These are phyloP conservation scores for Coemansia sp. DNA, from an alignment of 192 early-diverging fungal species.

Conservation along the genomic window DNA sequence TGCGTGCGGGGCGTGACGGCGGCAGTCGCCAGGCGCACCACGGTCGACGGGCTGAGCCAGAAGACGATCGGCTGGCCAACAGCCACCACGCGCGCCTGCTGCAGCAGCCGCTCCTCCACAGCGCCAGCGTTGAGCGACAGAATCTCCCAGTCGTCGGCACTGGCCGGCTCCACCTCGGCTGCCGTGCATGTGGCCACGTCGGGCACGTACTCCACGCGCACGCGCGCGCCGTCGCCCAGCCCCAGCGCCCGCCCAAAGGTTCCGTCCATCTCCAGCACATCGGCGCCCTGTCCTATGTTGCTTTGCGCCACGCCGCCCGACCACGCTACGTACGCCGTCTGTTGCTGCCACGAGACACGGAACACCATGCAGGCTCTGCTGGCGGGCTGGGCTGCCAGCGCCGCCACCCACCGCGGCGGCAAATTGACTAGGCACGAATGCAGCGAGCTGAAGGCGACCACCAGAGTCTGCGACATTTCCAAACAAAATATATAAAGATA, in stretches of 20 bases:
- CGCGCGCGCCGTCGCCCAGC: constrained; percentile 56
- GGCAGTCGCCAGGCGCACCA: constrained; percentile 54
- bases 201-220: constrained; percentile 58
- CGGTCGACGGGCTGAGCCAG: constrained; percentile 67
- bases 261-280: constrained; percentile 66
- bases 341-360: constrained; percentile 17
- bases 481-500: background rate
- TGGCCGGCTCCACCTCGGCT: constrained; percentile 64
- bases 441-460: constrained; percentile 61
- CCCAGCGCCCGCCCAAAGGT: constrained; percentile 63
- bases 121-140: constrained; percentile 71
- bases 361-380: constrained; percentile 60
- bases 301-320: constrained; percentile 27
- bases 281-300: background rate
- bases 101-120: constrained; percentile 64
- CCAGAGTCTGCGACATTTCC: constrained; percentile 58
- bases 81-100: constrained; percentile 66
- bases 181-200: constrained; percentile 54
- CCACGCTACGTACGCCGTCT: constrained; percentile 32
- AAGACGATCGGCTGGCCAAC: constrained; percentile 64
- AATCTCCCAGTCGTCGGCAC: constrained; percentile 80
- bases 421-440: constrained; percentile 70
- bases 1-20: constrained; percentile 41
- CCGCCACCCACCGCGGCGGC: constrained; percentile 67
- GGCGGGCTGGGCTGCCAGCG: constrained; percentile 56